phyloP scores from a whole-genome alignment of 2,329 filamentous ascomycete genomes.

The Cladophialophora immunda region DNA sequence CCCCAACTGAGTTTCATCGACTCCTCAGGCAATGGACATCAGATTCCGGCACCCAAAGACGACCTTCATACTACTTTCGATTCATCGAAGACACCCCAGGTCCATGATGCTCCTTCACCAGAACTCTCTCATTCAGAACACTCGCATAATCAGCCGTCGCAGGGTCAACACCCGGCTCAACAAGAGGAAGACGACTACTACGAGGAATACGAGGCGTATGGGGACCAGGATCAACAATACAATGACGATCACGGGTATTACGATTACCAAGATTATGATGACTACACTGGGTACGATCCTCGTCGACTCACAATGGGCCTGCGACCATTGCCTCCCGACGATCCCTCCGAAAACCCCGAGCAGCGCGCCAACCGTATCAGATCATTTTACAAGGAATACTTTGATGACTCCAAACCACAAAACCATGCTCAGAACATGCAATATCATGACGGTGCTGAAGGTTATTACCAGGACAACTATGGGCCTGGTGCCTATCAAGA shows the following conservation, averaged over 20 bases:
- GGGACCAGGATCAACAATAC: slow-evolving; percentile 20
- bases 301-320: slow-evolving; percentile 68
- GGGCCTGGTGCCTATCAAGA: slow-evolving; percentile 47
- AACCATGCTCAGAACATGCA: slow-evolving; percentile 78
- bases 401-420: slow-evolving; percentile 73
- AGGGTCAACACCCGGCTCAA: slow-evolving; percentile 7
- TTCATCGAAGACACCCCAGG: slow-evolving; percentile 16
- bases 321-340: slow-evolving; percentile 86
- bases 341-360: slow-evolving; percentile 89
- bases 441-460: slow-evolving; percentile 71
- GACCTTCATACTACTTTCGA: neutral
- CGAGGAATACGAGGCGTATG: slow-evolving; percentile 28
- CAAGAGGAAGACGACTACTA: slow-evolving; percentile 22
- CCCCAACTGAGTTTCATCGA: slow-evolving; percentile 35
- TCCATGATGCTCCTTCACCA: slow-evolving; percentile 19
- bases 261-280: slow-evolving; percentile 35
- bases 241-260: slow-evolving; percentile 27
- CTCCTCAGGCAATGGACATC: slow-evolving; percentile 25
- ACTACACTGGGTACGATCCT: slow-evolving; percentile 48
- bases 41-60: neutral
- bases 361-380: slow-evolving; percentile 94
- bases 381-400: slow-evolving; percentile 99
- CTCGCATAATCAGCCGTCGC: slow-evolving; percentile 11
- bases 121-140: slow-evolving; percentile 14
- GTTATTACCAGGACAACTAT: slow-evolving; percentile 71